Evolutionary conservation across 139 green algal genomes (phyloP).

Genomic region (Eudorina sp.): DNA sequence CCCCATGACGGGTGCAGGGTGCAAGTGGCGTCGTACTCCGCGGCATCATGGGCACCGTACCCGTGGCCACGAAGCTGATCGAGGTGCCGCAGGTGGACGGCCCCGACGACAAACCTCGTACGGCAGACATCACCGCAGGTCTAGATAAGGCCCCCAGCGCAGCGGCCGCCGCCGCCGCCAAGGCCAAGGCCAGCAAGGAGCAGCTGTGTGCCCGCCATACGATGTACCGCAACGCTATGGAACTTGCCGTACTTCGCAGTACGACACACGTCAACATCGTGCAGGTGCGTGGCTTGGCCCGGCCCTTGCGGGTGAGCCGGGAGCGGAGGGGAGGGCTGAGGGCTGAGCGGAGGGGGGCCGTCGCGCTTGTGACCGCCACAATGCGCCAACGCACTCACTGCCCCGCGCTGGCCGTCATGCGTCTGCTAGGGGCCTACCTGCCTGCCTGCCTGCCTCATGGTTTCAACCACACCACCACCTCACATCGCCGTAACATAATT

Average conservation of each 20-base stretch:
- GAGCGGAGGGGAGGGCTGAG: too few relatives aligned
- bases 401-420: too few relatives aligned
- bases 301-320: too few relatives aligned
- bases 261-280: constrained; percentile 30
- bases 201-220: background rate
- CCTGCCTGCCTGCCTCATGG: too few relatives aligned
- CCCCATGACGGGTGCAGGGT: too few relatives aligned
- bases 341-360: too few relatives aligned
- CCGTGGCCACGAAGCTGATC: background rate
- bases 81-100: background rate
- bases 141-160: background rate
- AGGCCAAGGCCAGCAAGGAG: background rate
- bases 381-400: too few relatives aligned
- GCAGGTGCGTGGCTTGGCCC: constrained; percentile 11
- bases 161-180: background rate
- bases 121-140: background rate
- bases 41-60: constrained; percentile 9
- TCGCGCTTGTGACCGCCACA: too few relatives aligned
- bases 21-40: constrained; percentile 24
- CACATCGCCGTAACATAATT: too few relatives aligned
- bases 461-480: too few relatives aligned
- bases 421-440: too few relatives aligned
- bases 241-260: constrained; percentile 25
- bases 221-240: constrained; percentile 22
- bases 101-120: background rate